Evolutionary conservation across 75 land plant genomes (phyloP), one percentile per base, ranked within the genome.

Genomic region (Ceratopteris richardii): DNA sequence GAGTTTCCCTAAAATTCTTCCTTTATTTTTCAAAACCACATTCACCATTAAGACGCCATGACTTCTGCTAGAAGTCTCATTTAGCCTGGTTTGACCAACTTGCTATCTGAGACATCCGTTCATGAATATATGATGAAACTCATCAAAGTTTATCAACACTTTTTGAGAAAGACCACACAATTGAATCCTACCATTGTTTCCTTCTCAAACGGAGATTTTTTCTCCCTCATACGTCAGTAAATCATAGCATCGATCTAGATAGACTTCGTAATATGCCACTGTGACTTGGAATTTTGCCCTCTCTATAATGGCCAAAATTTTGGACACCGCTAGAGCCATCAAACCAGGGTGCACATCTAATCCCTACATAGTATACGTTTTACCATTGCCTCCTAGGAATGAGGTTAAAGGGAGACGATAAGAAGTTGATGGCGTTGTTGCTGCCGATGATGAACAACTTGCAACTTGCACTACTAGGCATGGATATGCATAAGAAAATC

Each of bases 361-460:
- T 0, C 97, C 97, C 97, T 88, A 86, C 87, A 88, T 85, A 0
- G 94, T 88, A 61, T 82, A 82, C 0, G 90, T 88, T 42, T 88
- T 88, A 20, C 94, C 94, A 70, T 90, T 88, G 9, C 94, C 94
- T 2, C n/a, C n/a, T n/a, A n/a, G n/a, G n/a, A n/a, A n/a, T 83
- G 73, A 65, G 60, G 0, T 31, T 78, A 19, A 68, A 62, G 9
- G 37, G 37, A 9, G 37, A 33, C 9, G 37, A 33, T 33, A 33
- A 9, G 37, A 33, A 20, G 48, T 17, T 46, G 12, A n/a, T 20
- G 21, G 48, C n/a, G 48, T 4, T 51, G 17, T 67, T 77, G 11
- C 61, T 79, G 16, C 82, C 82, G 11, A 80, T 80, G 0, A 76
- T 79, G 86, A 43, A 51, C 41, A 66, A 76, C 10, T 43, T 79